Evolutionary conservation across 768 basidiomycete species (phyloP).

Genomic region (Rhizopogon salebrosus): DNA sequence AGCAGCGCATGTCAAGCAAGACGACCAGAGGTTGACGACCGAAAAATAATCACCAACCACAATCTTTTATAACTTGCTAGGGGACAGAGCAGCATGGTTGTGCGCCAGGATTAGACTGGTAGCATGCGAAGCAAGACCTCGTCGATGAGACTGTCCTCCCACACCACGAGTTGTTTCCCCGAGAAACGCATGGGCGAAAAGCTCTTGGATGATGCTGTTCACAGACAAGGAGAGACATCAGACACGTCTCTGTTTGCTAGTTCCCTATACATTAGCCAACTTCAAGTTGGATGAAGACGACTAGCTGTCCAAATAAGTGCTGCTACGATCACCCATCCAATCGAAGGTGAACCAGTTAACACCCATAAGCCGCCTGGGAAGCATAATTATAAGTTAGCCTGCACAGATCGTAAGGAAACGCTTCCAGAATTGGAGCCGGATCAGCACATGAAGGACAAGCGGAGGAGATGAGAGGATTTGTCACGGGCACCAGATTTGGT

Average conservation of each 20-base stretch:
- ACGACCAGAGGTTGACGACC: background rate
- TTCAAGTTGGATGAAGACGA: background rate
- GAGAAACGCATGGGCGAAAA: background rate
- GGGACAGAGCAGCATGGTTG: conserved; percentile 7
- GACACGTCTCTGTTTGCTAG: background rate
- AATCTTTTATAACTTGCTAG: conserved; percentile 8
- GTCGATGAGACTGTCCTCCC: conserved; percentile 32
- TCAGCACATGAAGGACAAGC: no score
- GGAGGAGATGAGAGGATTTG: no score
- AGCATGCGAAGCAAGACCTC: conserved; percentile 52
- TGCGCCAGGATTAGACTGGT: background rate
- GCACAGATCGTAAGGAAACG: background rate
- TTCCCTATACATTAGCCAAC: background rate
- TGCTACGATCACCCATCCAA: no score
- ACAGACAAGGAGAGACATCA: background rate
- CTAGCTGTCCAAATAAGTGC: background rate
- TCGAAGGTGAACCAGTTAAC: no score
- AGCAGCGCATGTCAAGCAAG: conserved; percentile 5
- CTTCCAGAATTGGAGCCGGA: background rate
- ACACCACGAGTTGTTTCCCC: background rate
- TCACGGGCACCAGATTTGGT: no score
- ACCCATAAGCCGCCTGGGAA: background rate
- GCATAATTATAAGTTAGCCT: background rate
- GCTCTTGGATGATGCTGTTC: background rate
- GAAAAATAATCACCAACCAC: background rate